Percentiles rank a stretch among this genome's conserved stretches.
Conservation (phyloP, 2,329 filamentous ascomycete species). For the Cercospora citrullina region DNA sequence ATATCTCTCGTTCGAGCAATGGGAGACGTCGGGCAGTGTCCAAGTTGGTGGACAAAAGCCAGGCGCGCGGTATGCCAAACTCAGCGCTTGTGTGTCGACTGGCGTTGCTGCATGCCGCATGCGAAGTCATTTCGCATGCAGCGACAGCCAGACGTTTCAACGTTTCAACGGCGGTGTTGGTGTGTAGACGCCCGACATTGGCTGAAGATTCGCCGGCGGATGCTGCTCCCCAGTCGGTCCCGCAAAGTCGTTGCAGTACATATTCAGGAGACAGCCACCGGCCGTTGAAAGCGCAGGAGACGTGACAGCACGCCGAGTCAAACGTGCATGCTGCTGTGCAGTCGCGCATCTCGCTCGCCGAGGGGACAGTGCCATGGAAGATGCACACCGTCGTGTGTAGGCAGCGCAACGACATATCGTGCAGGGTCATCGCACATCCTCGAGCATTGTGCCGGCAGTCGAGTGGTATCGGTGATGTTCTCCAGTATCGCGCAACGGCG, state of each 20-base stretch:
- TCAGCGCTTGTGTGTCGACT: not conserved
- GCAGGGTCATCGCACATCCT: not conserved
- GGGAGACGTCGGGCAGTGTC: not conserved
- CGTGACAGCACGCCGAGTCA: not conserved
- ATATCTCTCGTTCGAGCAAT: not conserved
- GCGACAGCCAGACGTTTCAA: not conserved
- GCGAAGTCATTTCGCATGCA: constrained; percentile 6
- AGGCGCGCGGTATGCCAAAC: not conserved
- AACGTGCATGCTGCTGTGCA: not conserved
- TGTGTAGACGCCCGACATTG: not conserved
- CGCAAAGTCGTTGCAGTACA: not conserved
- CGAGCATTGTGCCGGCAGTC: not conserved
- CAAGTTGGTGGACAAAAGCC: not conserved
- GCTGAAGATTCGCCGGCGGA: not conserved
- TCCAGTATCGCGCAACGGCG: not conserved
- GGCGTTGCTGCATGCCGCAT: not conserved
- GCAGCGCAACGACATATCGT: not conserved
- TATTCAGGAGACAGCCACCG: not conserved
- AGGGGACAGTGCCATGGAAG: not conserved
- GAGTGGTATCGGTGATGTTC: not conserved
- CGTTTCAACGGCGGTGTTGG: not conserved
- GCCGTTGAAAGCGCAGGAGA: not conserved
- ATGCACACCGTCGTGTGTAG: not conserved
- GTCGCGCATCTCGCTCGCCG: not conserved
- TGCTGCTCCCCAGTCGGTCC: not conserved